phyloP scores from a whole-genome alignment of 768 basidiomycete species.

The Mycena latifolia region DNA sequence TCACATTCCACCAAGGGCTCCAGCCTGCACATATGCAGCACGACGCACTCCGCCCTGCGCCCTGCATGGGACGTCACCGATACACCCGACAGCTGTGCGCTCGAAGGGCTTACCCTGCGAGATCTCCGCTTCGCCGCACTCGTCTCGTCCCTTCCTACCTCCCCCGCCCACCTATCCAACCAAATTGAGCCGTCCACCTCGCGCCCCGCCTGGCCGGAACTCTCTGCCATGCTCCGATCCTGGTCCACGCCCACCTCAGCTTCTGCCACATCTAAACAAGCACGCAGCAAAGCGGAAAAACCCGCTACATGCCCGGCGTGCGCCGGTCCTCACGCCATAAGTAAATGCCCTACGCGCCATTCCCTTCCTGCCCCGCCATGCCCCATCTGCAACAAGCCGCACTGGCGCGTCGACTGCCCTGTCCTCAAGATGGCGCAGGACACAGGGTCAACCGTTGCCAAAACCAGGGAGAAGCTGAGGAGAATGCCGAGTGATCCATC shows the following conservation, averaged over 20 bases:
- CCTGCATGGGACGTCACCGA: slow-evolving; percentile 24
- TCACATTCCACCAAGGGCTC: slow-evolving; percentile 1
- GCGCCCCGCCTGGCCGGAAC: slow-evolving; percentile 23
- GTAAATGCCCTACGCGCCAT: slow-evolving; percentile 12
- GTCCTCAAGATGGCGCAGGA: neutral
- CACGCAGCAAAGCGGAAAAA: no score
- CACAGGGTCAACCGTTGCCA: neutral
- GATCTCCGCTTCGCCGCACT: slow-evolving; percentile 35
- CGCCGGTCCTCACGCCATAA: slow-evolving; percentile 14
- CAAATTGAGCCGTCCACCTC: slow-evolving; percentile 18
- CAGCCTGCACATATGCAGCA: slow-evolving; percentile 21
- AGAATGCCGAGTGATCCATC: neutral
- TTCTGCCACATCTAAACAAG: no score
- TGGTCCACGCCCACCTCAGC: slow-evolving; percentile 13
- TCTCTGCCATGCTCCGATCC: slow-evolving; percentile 11
- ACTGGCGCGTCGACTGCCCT: slow-evolving; percentile 35
- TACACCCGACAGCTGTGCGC: slow-evolving; percentile 10
- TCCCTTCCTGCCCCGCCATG: slow-evolving; percentile 23
- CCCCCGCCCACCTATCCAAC: neutral
- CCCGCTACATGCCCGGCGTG: slow-evolving; percentile 21
- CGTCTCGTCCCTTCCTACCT: slow-evolving; percentile 29
- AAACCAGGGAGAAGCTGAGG: neutral
- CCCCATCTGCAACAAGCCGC: slow-evolving; percentile 11
- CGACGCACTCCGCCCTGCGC: slow-evolving; percentile 31
- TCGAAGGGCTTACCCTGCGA: slow-evolving; percentile 32